Percentiles rank a stretch among this genome's conserved stretches.
Conservation (phyloP, 2,329 filamentous ascomycete species). For the Rosellinia necatrix region DNA sequence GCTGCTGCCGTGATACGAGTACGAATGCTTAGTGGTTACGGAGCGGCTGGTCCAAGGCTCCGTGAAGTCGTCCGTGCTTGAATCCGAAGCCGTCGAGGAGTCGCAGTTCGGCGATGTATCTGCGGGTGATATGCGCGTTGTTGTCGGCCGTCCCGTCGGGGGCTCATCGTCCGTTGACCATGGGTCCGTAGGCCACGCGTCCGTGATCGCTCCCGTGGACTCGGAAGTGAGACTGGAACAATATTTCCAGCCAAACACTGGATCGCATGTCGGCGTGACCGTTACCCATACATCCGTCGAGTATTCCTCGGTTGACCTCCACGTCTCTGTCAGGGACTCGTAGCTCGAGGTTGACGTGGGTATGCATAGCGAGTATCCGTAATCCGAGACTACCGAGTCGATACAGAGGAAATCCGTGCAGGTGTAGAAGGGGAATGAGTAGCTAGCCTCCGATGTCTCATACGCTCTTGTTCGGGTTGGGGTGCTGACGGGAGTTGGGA, state of each 20-base stretch:
- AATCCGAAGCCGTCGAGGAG: neutral
- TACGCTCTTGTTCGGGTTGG: constrained; percentile 19
- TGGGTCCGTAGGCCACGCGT: neutral
- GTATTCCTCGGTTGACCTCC: neutral
- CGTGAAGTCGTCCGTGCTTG: neutral
- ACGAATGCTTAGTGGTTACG: constrained; percentile 9
- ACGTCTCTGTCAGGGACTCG: neutral
- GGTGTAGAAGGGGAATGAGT: constrained; percentile 8
- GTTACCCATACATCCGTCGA: neutral
- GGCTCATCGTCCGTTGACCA: constrained; percentile 1
- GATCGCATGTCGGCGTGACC: constrained; percentile 5
- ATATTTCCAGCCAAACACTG: constrained; percentile 1
- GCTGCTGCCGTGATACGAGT: constrained; percentile 14
- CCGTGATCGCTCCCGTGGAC: neutral
- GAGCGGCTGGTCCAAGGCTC: neutral
- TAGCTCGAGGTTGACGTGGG: constrained; percentile 5
- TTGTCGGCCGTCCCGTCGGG: constrained; percentile 6
- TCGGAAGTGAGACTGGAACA: neutral
- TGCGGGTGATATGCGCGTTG: neutral
- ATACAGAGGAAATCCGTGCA: constrained; percentile 25
- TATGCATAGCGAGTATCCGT: constrained; percentile 12
- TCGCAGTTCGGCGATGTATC: constrained; percentile 18
- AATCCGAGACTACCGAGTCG: constrained; percentile 18
- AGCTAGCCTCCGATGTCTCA: constrained; percentile 17
- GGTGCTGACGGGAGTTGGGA: constrained; percentile 7